A percentile compares a stretch with the other conserved stretches of the same genome.
Conservation (phyloP, 2,329 filamentous ascomycete species). For the Leptographium procerum region DNA sequence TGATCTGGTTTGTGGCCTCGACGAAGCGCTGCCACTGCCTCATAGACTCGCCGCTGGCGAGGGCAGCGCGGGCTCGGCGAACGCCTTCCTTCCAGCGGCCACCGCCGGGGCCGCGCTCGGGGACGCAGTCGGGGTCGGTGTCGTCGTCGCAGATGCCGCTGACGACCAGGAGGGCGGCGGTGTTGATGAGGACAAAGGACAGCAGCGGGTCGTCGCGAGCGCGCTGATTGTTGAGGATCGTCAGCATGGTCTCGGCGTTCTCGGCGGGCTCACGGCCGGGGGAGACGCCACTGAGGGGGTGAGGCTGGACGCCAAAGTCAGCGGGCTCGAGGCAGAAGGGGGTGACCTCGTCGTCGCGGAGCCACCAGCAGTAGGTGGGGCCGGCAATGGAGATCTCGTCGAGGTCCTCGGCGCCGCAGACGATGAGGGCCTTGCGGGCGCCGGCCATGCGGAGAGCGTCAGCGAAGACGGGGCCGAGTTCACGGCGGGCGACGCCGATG, state of each 20-base stretch:
- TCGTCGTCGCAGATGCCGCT: slow-evolving; percentile 75
- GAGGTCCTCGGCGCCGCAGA: slow-evolving; percentile 83
- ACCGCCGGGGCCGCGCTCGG: slow-evolving; percentile 72
- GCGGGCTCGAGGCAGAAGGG: slow-evolving; percentile 67
- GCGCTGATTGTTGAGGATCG: slow-evolving; percentile 63
- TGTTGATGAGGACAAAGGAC: slow-evolving; percentile 90
- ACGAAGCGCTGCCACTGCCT: slow-evolving; percentile 76
- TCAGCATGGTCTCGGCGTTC: slow-evolving; percentile 75
- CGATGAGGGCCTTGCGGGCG: slow-evolving; percentile 72
- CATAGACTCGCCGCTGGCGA: slow-evolving; percentile 78
- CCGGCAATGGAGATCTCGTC: slow-evolving; percentile 94
- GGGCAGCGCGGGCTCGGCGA: slow-evolving; percentile 73
- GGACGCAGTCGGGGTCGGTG: slow-evolving; percentile 71
- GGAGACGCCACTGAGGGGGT: slow-evolving; percentile 67
- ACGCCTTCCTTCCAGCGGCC: slow-evolving; percentile 93
- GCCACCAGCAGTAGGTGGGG: slow-evolving; percentile 76
- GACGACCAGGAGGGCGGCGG: slow-evolving; percentile 75
- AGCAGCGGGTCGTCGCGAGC: slow-evolving; percentile 70
- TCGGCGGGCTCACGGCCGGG: slow-evolving; percentile 76
- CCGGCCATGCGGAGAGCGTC: slow-evolving; percentile 70
- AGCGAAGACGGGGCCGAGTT: slow-evolving; percentile 80
- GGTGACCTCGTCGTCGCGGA: slow-evolving; percentile 49
- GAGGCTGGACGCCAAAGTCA: slow-evolving; percentile 75
- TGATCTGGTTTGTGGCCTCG: slow-evolving; percentile 54
- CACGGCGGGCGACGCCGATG: slow-evolving; percentile 81